Evolutionary conservation across 495 filamentous ascomycete genomes (phyloP).

Genomic region (Echria macrotheca): DNA sequence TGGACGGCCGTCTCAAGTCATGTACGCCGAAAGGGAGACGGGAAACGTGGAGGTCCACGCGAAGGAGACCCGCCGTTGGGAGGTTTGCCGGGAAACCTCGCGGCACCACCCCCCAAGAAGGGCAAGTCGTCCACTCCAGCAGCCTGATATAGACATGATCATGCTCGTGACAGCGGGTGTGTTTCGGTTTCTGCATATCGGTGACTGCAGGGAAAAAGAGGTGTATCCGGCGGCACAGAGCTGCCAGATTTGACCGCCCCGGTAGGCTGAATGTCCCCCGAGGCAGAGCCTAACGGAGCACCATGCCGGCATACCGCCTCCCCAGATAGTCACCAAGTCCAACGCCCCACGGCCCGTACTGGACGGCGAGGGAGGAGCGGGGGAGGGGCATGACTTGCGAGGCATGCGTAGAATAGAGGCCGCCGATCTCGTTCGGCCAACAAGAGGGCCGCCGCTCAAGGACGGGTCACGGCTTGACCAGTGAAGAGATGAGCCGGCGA

Average conservation of each 20-base stretch:
- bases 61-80: background rate
- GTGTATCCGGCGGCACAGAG: too few relatives aligned
- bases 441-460: slow-evolving; percentile 13
- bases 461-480: slow-evolving; percentile 18
- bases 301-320: slow-evolving; percentile 7
- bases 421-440: slow-evolving; percentile 14
- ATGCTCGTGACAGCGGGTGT: background rate
- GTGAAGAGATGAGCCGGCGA: slow-evolving; percentile 18
- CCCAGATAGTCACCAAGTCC: slow-evolving; percentile 1
- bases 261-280: background rate
- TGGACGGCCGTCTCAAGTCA: slow-evolving; percentile 19
- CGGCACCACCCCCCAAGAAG: slow-evolving; percentile 10
- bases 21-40: slow-evolving; percentile 21
- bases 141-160: background rate
- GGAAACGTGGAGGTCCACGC: slow-evolving; percentile 15
- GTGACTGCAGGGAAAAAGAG: background rate
- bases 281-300: slow-evolving; percentile 2
- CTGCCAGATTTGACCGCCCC: too few relatives aligned
- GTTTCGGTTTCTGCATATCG: background rate
- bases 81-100: slow-evolving; percentile 14
- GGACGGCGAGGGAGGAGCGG: slow-evolving; percentile 13
- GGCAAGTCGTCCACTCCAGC: background rate
- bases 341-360: too few relatives aligned
- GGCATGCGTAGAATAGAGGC: slow-evolving; percentile 24
- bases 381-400: slow-evolving; percentile 29